Percentiles rank a stretch among this genome's conserved stretches.
phyloP scores from a whole-genome alignment of 192 early-diverging fungal genomes.

The Coemansia sp. region DNA sequence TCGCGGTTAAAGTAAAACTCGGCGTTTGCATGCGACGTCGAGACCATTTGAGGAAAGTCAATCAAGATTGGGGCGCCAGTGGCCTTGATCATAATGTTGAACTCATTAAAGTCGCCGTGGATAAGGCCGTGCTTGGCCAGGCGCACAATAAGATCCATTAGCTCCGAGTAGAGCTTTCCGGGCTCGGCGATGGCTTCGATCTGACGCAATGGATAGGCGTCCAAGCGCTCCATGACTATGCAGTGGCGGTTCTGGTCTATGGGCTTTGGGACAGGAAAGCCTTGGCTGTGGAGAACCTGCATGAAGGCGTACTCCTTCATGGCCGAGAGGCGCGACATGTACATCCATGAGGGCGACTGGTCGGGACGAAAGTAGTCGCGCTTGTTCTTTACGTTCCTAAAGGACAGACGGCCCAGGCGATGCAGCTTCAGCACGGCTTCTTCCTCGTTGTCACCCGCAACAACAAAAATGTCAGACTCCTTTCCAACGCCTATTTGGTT shows the following conservation, averaged over 20 bases:
- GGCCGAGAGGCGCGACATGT: conserved; percentile 96
- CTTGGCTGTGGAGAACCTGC: conserved; percentile 91
- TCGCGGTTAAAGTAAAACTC: conserved; percentile 98
- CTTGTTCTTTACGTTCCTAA: conserved; percentile 95
- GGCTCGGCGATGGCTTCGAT: conserved; percentile 80
- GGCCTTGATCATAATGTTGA: conserved; percentile 89
- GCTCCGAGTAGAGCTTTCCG: conserved; percentile 84
- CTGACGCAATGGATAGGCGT: conserved; percentile 92
- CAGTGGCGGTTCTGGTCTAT: conserved; percentile 92
- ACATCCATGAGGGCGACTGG: conserved; percentile 97
- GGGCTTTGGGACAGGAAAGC: conserved; percentile 93
- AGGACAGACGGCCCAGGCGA: conserved; percentile 91
- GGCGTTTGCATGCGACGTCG: conserved; percentile 91
- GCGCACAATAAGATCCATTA: conserved; percentile 95
- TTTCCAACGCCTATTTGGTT: conserved; percentile 99
- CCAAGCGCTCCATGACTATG: conserved; percentile 93
- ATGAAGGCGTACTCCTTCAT: conserved; percentile 99
- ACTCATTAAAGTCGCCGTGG: conserved; percentile 99
- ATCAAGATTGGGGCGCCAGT: conserved; percentile 85
- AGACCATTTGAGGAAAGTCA: conserved; percentile 99
- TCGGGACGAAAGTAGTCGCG: conserved; percentile 94
- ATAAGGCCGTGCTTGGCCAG: conserved; percentile 93
- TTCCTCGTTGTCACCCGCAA: conserved; percentile 85
- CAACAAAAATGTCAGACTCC: conserved; percentile 99
- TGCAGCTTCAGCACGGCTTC: conserved; percentile 96